These are phyloP conservation scores for Aphanomyces astaci DNA, from an alignment of 352 stramenopile species.

Conservation along the genomic window DNA sequence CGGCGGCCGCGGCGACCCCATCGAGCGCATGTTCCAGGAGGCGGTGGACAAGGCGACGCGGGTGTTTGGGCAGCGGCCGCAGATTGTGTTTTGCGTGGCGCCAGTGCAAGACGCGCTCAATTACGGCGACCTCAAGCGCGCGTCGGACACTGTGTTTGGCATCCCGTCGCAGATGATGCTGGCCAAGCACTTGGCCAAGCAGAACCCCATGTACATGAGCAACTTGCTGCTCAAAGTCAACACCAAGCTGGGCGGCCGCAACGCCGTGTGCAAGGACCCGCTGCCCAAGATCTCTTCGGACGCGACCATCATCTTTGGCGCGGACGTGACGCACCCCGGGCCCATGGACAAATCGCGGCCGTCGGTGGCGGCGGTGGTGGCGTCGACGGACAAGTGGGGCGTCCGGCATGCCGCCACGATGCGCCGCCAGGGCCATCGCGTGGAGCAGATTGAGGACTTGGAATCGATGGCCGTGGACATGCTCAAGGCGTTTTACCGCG, in stretches of 20 bases:
- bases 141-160: conserved; percentile 58
- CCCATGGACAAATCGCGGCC: conserved; percentile 61
- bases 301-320: conserved; percentile 73
- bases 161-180: conserved; percentile 77
- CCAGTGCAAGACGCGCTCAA: conserved; percentile 33
- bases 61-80: conserved; percentile 28
- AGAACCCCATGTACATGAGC: conserved; percentile 52
- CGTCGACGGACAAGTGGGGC: conserved; percentile 66
- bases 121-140: conserved; percentile 68
- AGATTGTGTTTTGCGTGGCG: conserved; percentile 62
- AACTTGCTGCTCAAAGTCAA: conserved; percentile 80
- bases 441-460: conserved; percentile 66
- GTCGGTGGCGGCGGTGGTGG: conserved; percentile 74
- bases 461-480: conserved; percentile 60
- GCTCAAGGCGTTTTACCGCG: conserved; percentile 60
- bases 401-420: conserved; percentile 57
- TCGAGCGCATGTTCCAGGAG: conserved; percentile 38
- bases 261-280: conserved; percentile 40
- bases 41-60: conserved; percentile 31
- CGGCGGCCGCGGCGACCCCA: conserved; percentile 28
- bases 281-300: conserved; percentile 38
- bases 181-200: conserved; percentile 47
- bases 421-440: conserved; percentile 61
- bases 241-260: conserved; percentile 62
- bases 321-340: conserved; percentile 75